Percentiles rank a stretch among this genome's conserved stretches.
phyloP scores from a whole-genome alignment of 805 yeast genomes.

The Metschnikowia borealis region DNA sequence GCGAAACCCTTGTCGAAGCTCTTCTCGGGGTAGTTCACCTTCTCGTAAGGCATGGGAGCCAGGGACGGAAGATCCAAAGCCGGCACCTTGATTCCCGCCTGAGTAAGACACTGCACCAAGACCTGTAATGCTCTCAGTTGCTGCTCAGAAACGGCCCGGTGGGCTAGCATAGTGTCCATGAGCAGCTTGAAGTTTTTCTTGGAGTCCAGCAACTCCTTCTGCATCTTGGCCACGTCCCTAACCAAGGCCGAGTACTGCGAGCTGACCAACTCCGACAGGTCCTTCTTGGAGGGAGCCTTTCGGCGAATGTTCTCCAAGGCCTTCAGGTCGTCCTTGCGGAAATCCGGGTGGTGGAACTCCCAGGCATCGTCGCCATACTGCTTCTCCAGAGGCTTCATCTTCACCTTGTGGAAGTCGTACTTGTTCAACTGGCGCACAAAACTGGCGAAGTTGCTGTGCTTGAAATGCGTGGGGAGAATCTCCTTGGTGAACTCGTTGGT shows the following conservation, averaged over 20 bases:
- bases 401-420: constrained; percentile 95
- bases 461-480: constrained; percentile 87
- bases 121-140: constrained; percentile 49
- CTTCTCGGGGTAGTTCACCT: background rate
- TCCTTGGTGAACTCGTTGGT: constrained; percentile 87
- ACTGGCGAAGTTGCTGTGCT: constrained; percentile 90
- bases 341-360: constrained; percentile 94
- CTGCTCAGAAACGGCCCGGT: constrained; percentile 56
- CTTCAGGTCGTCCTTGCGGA: constrained; percentile 69
- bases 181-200: constrained; percentile 58
- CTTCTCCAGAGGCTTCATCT: constrained; percentile 62
- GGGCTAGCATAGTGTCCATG: constrained; percentile 54
- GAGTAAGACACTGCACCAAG: constrained; percentile 46
- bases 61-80: constrained; percentile 53
- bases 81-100: constrained; percentile 67
- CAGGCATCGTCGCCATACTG: constrained; percentile 71
- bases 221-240: constrained; percentile 32
- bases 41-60: background rate
- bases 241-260: constrained; percentile 22
- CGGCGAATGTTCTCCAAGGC: constrained; percentile 83
- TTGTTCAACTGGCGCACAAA: constrained; percentile 95
- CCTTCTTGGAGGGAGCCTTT: constrained; percentile 63
- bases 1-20: background rate
- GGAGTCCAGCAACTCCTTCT: constrained; percentile 29
- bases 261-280: constrained; percentile 9